phyloP scores from a whole-genome alignment of 495 filamentous ascomycete genomes.

The Aspergillus panamensis region DNA sequence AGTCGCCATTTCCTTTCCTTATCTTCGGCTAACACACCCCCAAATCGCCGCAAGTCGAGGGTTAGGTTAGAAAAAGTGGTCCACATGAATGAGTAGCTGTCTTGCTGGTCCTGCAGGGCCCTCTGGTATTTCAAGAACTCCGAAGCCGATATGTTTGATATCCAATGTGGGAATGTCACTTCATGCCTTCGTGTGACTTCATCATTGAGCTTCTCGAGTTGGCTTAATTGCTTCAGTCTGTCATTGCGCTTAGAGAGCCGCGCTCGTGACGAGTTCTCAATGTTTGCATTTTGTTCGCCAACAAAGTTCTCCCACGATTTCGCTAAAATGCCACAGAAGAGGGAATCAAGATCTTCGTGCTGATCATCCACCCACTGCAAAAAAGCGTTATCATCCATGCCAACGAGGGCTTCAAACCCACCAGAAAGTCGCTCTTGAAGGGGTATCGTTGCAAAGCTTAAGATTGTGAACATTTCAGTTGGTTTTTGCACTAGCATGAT shows the following conservation, averaged over 20 bases:
- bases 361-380: conserved; percentile 83
- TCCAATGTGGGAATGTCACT: conserved; percentile 81
- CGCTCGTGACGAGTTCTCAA: conserved; percentile 63
- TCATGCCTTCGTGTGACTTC: conserved; percentile 74
- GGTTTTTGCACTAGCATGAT: conserved; percentile 93
- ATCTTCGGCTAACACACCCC: conserved; percentile 69
- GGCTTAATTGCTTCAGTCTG: conserved; percentile 71
- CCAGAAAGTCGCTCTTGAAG: conserved; percentile 69
- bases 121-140: conserved; percentile 90
- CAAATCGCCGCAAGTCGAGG: conserved; percentile 67
- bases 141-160: conserved; percentile 86
- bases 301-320: conserved; percentile 85
- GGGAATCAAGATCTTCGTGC: conserved; percentile 69
- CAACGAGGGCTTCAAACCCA: conserved; percentile 79
- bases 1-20: conserved; percentile 76
- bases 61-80: conserved; percentile 71
- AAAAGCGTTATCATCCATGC: conserved; percentile 83
- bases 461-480: conserved; percentile 67
- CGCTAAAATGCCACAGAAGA: conserved; percentile 76
- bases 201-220: conserved; percentile 61
- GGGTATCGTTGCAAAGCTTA: conserved; percentile 61
- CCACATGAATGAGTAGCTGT: conserved; percentile 71
- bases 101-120: conserved; percentile 84
- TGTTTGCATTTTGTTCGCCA: conserved; percentile 69
- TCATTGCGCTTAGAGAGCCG: conserved; percentile 74